Base-by-base conservation (phyloP, 2,329 filamentous ascomycete species). In the Herpomyces periplanetae region DNA sequence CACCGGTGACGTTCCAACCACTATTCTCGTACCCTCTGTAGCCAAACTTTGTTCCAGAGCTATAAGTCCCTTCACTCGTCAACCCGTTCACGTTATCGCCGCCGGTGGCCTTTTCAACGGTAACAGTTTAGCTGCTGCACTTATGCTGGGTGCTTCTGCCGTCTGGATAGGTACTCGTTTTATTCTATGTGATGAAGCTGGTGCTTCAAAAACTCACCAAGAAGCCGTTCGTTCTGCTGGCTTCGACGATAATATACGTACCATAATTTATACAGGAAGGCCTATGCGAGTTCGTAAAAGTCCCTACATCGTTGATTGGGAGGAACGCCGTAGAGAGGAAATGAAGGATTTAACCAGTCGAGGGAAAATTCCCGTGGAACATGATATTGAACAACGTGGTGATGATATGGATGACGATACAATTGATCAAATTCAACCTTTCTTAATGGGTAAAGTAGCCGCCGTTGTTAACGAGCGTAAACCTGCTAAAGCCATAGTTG, bases 101-200 rank as follows among this genome's bases (percentile, higher is more conserved):
- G 80, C 75, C 9, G 80, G 80, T 30, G 80, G 80, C 41, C 63
- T 91, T 30, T 75, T 61, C 53, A 85, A 71, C 43, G 80, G 80
- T 26, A 63, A 73, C 13, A 21, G 13, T 16, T 22, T 91, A 27
- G 80, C 80, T 19, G 65, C 80, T 4, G 51, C 75, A 20, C 53
- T 96, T 25, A 84, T 84, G 55, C 62, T 91, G 39, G 80, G 80
- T 28, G 80, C 80, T 21, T 54, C 51, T 25, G 80, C 58, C 31
- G 80, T 91, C 30, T 96, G 80, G 80, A 63, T 96, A 28, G 80
- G 80, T 35, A 96, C 80, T 15, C 58, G 80, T 27, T 96, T 96
- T 47, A 63, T 96, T 29, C 55, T 96, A 24, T 60, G 59, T 21
- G 66, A 88, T 29, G 80, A 96, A 49, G 80, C 80, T 22, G 75